Conservation (phyloP, 2,329 filamentous ascomycete genomes). For the Fusarium brevicatenulatum region DNA sequence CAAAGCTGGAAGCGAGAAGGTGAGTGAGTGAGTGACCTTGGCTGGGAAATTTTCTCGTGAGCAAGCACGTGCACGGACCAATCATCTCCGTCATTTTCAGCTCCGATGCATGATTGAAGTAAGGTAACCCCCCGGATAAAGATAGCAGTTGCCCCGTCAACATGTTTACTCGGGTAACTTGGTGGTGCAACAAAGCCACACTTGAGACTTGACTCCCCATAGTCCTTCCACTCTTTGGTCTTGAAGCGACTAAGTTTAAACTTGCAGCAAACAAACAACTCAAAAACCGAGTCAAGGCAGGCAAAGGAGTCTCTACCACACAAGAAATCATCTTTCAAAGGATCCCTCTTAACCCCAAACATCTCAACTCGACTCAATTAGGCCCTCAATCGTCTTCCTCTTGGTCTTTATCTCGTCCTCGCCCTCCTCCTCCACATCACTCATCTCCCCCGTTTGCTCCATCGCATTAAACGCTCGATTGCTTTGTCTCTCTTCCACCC, state of each 20-base stretch:
- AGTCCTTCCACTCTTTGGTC: constrained; percentile 33
- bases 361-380: constrained; percentile 10
- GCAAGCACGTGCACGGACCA: constrained; percentile 38
- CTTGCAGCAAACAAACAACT: constrained; percentile 36
- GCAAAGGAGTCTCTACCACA: neutral
- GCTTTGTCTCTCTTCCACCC: constrained; percentile 21
- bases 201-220: constrained; percentile 40
- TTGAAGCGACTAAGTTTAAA: constrained; percentile 24
- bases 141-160: constrained; percentile 50
- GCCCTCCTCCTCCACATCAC: neutral
- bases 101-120: constrained; percentile 12
- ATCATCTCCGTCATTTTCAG: constrained; percentile 26
- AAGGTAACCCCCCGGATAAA: constrained; percentile 5
- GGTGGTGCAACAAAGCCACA: constrained; percentile 42
- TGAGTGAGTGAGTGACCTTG: neutral
- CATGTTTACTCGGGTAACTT: constrained; percentile 47
- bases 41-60: constrained; percentile 34
- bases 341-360: constrained; percentile 11
- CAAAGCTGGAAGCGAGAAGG: neutral
- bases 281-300: constrained; percentile 4
- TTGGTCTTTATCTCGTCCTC: constrained; percentile 10
- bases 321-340: constrained; percentile 7
- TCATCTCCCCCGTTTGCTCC: constrained; percentile 16
- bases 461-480: constrained; percentile 30
- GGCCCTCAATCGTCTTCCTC: neutral